Evolutionary conservation across 2,329 filamentous ascomycete genomes (phyloP).

Genomic region (Ceratocystis albifundus): DNA sequence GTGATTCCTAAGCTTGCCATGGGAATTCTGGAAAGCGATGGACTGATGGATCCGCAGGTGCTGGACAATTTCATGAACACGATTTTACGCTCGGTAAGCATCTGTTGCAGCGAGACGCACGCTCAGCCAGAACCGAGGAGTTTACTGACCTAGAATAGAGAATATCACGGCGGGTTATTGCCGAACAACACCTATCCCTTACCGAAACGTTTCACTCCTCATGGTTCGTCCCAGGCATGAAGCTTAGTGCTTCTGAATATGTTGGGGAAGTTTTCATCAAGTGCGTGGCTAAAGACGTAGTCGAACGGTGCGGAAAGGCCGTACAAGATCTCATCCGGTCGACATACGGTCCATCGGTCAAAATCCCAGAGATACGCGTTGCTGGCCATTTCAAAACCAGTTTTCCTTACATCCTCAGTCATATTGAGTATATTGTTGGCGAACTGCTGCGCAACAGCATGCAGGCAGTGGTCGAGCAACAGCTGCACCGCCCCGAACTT

Average conservation of each 20-base stretch:
- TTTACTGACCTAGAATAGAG: slow-evolving; percentile 42
- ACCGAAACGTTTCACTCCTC: slow-evolving; percentile 88
- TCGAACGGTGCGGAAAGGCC: slow-evolving; percentile 68
- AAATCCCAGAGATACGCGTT: slow-evolving; percentile 70
- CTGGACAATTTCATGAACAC: slow-evolving; percentile 95
- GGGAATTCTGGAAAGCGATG: slow-evolving; percentile 83
- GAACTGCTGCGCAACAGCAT: slow-evolving; percentile 92
- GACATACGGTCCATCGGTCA: slow-evolving; percentile 58
- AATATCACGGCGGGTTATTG: slow-evolving; percentile 91
- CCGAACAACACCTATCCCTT: slow-evolving; percentile 89
- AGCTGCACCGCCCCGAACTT: slow-evolving; percentile 33
- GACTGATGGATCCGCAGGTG: slow-evolving; percentile 65
- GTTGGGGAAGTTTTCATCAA: slow-evolving; percentile 92
- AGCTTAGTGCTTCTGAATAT: slow-evolving; percentile 63
- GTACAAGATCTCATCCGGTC: slow-evolving; percentile 62
- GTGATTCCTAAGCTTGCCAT: slow-evolving; percentile 92
- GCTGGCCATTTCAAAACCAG: slow-evolving; percentile 77
- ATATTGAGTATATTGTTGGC: slow-evolving; percentile 93
- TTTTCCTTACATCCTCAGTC: slow-evolving; percentile 92
- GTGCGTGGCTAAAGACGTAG: slow-evolving; percentile 80
- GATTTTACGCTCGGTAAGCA: slow-evolving; percentile 67
- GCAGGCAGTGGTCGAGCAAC: slow-evolving; percentile 75
- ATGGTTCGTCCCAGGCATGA: slow-evolving; percentile 75
- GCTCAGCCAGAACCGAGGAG: neutral
- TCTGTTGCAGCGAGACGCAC: neutral